Conservation (phyloP, 2,329 filamentous ascomycete genomes). For the Sporothrix dimorphospora region DNA sequence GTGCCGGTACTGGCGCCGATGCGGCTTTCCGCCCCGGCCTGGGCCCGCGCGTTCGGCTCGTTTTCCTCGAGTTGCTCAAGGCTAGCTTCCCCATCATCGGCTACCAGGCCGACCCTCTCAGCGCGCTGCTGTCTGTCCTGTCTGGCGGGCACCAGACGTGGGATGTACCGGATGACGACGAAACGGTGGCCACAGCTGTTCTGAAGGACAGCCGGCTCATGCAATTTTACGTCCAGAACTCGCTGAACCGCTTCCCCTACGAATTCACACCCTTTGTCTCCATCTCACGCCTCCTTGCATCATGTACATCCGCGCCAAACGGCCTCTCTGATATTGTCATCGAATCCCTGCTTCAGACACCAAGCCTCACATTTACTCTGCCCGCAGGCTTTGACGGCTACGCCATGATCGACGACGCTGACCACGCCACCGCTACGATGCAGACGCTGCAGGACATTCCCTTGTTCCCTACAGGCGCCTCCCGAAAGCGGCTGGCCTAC, state of each 20-base stretch:
- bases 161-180: constrained; percentile 53
- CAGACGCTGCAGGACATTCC: constrained; percentile 66
- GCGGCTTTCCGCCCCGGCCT: constrained; percentile 59
- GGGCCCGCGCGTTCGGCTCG: constrained; percentile 63
- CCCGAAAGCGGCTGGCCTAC: constrained; percentile 49
- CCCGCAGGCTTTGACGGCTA: constrained; percentile 73
- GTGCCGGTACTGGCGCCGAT: constrained; percentile 50
- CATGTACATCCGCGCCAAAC: constrained; percentile 45
- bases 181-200: constrained; percentile 47
- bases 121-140: constrained; percentile 67
- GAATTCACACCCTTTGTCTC: constrained; percentile 79
- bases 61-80: constrained; percentile 72
- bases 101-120: constrained; percentile 73
- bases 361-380: constrained; percentile 77
- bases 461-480: constrained; percentile 59
- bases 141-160: constrained; percentile 56
- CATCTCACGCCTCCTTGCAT: constrained; percentile 67
- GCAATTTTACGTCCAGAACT: constrained; percentile 64
- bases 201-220: constrained; percentile 61
- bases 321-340: constrained; percentile 54
- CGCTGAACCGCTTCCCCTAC: constrained; percentile 79
- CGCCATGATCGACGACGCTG: constrained; percentile 78
- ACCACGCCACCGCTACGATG: constrained; percentile 69
- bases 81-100: constrained; percentile 67
- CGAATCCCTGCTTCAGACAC: constrained; percentile 68